Conservation (phyloP, 148 eudicot genomes). For the Camellia sinensis region DNA sequence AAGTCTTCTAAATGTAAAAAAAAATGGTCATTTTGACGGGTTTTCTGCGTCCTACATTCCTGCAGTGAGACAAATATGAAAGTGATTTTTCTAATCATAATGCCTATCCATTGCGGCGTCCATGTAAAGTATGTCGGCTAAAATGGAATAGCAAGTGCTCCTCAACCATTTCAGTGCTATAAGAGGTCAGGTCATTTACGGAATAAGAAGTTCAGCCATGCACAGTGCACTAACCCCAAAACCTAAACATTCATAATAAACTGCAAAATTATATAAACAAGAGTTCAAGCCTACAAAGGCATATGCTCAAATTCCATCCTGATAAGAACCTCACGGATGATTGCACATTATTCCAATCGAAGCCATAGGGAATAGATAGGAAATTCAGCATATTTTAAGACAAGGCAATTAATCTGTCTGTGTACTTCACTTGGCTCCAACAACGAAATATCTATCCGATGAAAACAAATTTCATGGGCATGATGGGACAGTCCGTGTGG, state of each 20-base stretch:
- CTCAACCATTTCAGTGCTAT: no score
- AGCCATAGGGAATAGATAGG: background rate
- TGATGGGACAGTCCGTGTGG: background rate
- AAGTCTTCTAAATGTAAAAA: background rate
- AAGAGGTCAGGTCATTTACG: background rate
- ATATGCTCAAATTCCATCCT: background rate
- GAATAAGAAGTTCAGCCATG: no score
- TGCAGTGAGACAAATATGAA: background rate
- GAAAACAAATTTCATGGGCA: background rate
- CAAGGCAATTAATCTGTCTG: background rate
- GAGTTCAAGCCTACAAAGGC: background rate
- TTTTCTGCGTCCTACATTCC: background rate
- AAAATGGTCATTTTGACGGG: background rate
- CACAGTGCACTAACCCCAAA: background rate
- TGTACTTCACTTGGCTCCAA: no score
- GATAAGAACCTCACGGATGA: background rate
- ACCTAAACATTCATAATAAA: background rate
- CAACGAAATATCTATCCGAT: no score
- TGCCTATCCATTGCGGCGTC: background rate
- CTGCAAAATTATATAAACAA: background rate
- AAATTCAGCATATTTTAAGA: background rate
- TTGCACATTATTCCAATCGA: background rate
- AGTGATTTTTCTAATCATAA: background rate
- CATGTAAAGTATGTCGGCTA: background rate
- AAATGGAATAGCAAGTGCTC: no score